Percentiles rank a stretch among this genome's conserved stretches.
Conservation (phyloP, 148 eudicot species). For the Silene latifolia region DNA sequence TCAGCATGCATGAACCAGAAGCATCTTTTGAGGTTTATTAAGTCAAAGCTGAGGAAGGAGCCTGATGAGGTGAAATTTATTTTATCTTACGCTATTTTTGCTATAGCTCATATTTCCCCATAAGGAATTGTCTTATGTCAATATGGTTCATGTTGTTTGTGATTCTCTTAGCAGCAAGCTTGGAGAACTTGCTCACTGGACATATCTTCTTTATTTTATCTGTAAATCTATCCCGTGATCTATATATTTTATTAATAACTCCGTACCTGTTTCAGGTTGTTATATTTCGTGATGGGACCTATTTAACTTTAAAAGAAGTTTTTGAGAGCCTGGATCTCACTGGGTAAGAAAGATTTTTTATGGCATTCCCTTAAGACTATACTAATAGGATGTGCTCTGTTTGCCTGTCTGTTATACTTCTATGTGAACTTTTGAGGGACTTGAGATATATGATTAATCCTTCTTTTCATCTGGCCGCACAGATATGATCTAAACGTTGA, state of each 20-base stretch:
- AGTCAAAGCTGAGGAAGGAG: slow-evolving; percentile 95
- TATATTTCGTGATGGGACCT: slow-evolving; percentile 96
- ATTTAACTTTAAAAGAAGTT: slow-evolving; percentile 90
- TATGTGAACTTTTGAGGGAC: background rate
- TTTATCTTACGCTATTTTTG: background rate
- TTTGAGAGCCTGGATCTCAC: slow-evolving; percentile 98
- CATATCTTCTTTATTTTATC: slow-evolving; percentile 1
- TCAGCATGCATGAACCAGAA: slow-evolving; percentile 99
- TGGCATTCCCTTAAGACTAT: background rate
- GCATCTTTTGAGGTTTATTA: slow-evolving; percentile 94
- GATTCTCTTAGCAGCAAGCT: background rate
- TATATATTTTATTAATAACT: slow-evolving; percentile 7
- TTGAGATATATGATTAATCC: background rate
- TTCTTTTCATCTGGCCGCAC: slow-evolving; percentile 12
- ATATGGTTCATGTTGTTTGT: background rate
- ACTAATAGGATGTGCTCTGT: background rate
- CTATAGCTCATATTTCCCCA: background rate
- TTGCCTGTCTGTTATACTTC: background rate
- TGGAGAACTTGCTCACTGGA: background rate
- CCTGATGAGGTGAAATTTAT: slow-evolving; percentile 80
- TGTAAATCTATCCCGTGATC: background rate
- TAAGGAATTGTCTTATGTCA: background rate
- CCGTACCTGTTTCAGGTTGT: slow-evolving; percentile 61
- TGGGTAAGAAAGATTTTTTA: slow-evolving; percentile 50
- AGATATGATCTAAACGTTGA: slow-evolving; percentile 98